Base-by-base conservation (phyloP, 345 rosid genomes). In the Brassica carinata region DNA sequence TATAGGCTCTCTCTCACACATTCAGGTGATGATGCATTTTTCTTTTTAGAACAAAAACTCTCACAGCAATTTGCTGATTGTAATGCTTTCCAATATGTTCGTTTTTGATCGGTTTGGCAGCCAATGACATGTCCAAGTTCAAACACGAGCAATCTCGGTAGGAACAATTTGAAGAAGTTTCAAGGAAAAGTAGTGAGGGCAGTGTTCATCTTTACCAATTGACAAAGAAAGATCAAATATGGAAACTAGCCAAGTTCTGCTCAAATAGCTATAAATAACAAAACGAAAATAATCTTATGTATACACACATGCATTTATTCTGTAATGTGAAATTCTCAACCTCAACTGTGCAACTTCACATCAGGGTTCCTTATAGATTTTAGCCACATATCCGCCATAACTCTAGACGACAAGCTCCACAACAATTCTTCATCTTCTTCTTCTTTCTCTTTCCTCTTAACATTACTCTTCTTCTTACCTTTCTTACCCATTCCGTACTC, bases 371-470 rank as follows among this genome's bases (percentile, higher is more conserved):
- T 89, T 82, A 90, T 89, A 13, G 96, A 78, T 85, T 86, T 92
- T 59, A 95, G 94, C 99, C 98, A 92, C 99, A 90, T 95, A 62
- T 89, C 97, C 4, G 99, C 98, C 98, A 91, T 88, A 71, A 91
- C 89, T 70, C 98, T 84, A 5, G 98, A 88, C 18, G 99, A 93
- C 72, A 90, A 83, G 90, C 99, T 93, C 99, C 99, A 93, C 64
- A 95, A 71, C 27, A 85, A 10, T 9, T 88, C 92, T 33, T 75
- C 87, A 13, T 88, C 87, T 55, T 86, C 88, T 59, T 73, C 38
- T 13, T 40, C 40, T n/a, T n/a, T 82, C 79, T 88, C 94, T 18
- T 84, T 87, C 65, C 76, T 91, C 75, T 83, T 89, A 18, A 86
- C 84, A 7, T 83, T 79, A 73, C 89, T 91, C 81, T 89, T 92